A percentile compares a stretch with the other conserved stretches of the same genome.
Conservation (phyloP, 306 rosid species). For the Vigna angularis region DNA sequence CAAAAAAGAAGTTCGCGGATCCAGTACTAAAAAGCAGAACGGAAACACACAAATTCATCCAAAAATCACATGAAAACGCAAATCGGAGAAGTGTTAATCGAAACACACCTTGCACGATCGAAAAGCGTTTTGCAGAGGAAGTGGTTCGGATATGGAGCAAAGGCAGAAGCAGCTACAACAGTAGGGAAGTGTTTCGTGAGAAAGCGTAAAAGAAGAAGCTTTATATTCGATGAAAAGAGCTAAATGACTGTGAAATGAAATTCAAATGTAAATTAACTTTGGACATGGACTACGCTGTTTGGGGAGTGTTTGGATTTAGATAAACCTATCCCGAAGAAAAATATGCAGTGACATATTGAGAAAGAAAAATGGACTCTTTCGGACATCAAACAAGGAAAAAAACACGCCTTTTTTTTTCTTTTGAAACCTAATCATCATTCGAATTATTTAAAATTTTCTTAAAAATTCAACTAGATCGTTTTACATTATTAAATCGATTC, state of each 20-base stretch:
- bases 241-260: conserved; percentile 56
- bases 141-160: not conserved
- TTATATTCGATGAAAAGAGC: conserved; percentile 42
- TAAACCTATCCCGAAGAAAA: conserved; percentile 22
- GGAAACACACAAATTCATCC: not conserved
- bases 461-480: not conserved
- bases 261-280: conserved; percentile 50
- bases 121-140: conserved; percentile 19
- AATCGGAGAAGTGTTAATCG: conserved; percentile 5
- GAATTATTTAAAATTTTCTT: conserved; percentile 25
- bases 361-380: conserved; percentile 23
- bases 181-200: conserved; percentile 3
- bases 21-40: not conserved
- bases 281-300: not conserved
- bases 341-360: not conserved
- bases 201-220: conserved; percentile 26
- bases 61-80: conserved; percentile 5
- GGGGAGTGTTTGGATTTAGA: conserved; percentile 40
- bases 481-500: not conserved
- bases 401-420: conserved; percentile 24
- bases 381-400: conserved; percentile 38
- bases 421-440: not conserved
- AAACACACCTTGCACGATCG: conserved; percentile 42
- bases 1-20: conserved; percentile 31
- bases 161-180: conserved; percentile 32